These are phyloP conservation scores for Berkeleyomyces rouxiae DNA, from an alignment of 2,329 filamentous ascomycete genomes.

Conservation along the genomic window DNA sequence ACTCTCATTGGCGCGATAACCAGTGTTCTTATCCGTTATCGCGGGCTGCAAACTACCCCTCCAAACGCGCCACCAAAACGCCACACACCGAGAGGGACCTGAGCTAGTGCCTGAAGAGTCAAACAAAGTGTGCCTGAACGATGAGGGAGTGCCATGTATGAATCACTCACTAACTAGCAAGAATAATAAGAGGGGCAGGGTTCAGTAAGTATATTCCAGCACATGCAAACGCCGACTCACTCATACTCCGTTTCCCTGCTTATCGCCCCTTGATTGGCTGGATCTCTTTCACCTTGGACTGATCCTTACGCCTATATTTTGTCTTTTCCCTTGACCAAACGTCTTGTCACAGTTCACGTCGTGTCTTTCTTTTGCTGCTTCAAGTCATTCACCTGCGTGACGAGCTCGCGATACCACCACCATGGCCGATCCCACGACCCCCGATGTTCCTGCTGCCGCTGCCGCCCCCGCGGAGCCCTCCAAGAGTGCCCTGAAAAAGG, in stretches of 20 bases:
- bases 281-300: neutral
- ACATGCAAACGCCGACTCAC: neutral
- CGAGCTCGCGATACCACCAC: neutral
- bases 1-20: conserved; percentile 1
- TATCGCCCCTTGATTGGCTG: neutral
- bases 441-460: conserved; percentile 15
- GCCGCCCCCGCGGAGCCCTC: conserved; percentile 26
- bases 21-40: neutral
- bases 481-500: conserved; percentile 50
- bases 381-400: neutral
- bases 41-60: neutral
- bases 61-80: neutral
- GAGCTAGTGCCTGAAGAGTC: neutral
- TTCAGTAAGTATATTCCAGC: neutral
- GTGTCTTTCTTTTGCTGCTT: neutral
- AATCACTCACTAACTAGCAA: neutral
- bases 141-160: neutral
- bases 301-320: conserved; percentile 4
- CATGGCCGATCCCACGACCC: conserved; percentile 15
- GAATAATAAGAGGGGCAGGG: neutral
- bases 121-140: neutral
- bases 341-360: neutral
- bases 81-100: neutral
- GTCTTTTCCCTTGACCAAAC: neutral
- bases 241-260: conserved; percentile 1